These are phyloP conservation scores for Cladosporium phlei DNA, from an alignment of 2,329 filamentous ascomycete genomes.

Conservation along the genomic window DNA sequence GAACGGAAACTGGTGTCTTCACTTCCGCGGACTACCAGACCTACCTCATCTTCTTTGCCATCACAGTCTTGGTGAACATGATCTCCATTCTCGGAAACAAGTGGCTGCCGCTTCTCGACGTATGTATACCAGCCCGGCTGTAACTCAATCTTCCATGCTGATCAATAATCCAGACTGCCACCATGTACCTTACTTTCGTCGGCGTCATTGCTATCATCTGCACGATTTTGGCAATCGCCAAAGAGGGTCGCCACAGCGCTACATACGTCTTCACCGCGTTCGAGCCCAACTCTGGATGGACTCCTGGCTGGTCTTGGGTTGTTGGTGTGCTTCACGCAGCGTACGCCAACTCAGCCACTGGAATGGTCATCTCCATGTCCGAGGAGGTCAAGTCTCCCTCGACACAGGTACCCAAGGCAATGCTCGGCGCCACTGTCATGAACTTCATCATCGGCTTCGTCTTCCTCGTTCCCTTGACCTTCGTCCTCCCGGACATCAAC, in stretches of 20 bases:
- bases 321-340: slow-evolving; percentile 68
- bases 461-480: slow-evolving; percentile 64
- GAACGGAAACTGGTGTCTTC: slow-evolving; percentile 44
- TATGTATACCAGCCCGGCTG: not conserved
- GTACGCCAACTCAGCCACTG: slow-evolving; percentile 70
- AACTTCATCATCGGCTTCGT: slow-evolving; percentile 63
- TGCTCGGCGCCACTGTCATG: slow-evolving; percentile 60
- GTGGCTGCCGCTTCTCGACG: slow-evolving; percentile 59
- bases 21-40: slow-evolving; percentile 41
- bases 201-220: slow-evolving; percentile 63
- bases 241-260: slow-evolving; percentile 60
- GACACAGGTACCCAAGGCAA: slow-evolving; percentile 66
- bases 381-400: slow-evolving; percentile 65
- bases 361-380: slow-evolving; percentile 65
- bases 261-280: slow-evolving; percentile 65
- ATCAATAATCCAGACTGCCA: slow-evolving; percentile 47
- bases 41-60: slow-evolving; percentile 46
- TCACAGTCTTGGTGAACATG: slow-evolving; percentile 47
- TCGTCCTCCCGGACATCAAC: slow-evolving; percentile 61
- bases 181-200: slow-evolving; percentile 70
- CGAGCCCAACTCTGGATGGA: slow-evolving; percentile 64
- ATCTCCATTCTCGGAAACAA: slow-evolving; percentile 50
- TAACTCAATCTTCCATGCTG: slow-evolving; percentile 33
- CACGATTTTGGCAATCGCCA: slow-evolving; percentile 61
- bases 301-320: slow-evolving; percentile 66